A percentile compares a stretch with the other conserved stretches of the same genome.
phyloP scores from a whole-genome alignment of 192 early-diverging fungal genomes.

The Nowakowskiella sp. region DNA sequence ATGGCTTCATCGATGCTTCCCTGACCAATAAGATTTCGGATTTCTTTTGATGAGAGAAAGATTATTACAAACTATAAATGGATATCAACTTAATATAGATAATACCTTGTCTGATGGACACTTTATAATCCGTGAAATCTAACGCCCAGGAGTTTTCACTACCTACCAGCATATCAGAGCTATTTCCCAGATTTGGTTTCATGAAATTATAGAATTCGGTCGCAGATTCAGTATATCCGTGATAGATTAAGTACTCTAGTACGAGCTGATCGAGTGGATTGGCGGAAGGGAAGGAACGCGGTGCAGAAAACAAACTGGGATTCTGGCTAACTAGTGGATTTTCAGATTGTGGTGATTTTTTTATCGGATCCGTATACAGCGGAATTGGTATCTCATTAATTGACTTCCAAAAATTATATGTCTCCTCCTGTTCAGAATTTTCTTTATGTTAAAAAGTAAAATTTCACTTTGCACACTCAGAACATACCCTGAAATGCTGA shows the following conservation, averaged over 20 bases:
- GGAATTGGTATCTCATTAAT: neutral
- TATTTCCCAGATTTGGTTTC: neutral
- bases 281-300: neutral
- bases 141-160: constrained; percentile 2
- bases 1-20: constrained; percentile 76
- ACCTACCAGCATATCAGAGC: constrained; percentile 6
- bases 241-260: constrained; percentile 73
- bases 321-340: constrained; percentile 13
- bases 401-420: constrained; percentile 12
- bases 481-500: constrained; percentile 47
- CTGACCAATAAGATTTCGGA: constrained; percentile 47
- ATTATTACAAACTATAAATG: neutral
- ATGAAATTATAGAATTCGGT: constrained; percentile 29
- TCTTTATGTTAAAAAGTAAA: too few species aligned
- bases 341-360: constrained; percentile 18
- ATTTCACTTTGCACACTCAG: too few species aligned
- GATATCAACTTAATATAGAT: neutral
- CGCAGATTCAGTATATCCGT: constrained; percentile 74
- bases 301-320: neutral
- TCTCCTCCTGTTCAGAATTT: too few species aligned
- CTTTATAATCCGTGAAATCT: neutral
- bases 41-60: constrained; percentile 18
- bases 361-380: constrained; percentile 4
- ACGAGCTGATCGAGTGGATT: constrained; percentile 67
- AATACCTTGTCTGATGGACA: constrained; percentile 1